phyloP scores from a whole-genome alignment of 2,329 filamentous ascomycete genomes.

The Trichophyton rubrum region DNA sequence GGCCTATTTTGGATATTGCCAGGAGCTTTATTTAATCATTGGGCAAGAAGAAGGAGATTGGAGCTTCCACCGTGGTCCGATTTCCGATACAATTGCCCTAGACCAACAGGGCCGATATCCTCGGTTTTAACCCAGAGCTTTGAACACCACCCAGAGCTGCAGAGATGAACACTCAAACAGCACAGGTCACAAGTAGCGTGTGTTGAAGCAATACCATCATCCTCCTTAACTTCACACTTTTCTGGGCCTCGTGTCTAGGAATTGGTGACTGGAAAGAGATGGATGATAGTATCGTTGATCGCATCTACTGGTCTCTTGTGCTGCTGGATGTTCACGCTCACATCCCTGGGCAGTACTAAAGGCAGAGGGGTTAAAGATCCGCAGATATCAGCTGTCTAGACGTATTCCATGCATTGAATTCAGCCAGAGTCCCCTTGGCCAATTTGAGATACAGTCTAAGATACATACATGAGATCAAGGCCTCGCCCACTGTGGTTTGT shows the following conservation, averaged over 20 bases:
- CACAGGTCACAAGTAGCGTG: background rate
- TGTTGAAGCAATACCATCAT: background rate
- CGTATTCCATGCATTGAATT: conserved; percentile 4
- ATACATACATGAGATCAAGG: conserved; percentile 12
- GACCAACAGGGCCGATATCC: conserved; percentile 23
- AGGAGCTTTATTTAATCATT: background rate
- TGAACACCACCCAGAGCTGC: background rate
- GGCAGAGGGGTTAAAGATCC: background rate
- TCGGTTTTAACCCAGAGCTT: background rate
- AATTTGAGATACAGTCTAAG: conserved; percentile 14
- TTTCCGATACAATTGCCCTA: conserved; percentile 50
- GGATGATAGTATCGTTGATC: background rate
- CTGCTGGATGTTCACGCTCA: background rate
- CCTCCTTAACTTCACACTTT: background rate
- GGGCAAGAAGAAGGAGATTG: conserved; percentile 47
- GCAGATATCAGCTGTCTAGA: background rate
- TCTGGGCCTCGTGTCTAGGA: background rate
- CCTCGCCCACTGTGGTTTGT: background rate
- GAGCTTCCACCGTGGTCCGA: conserved; percentile 34
- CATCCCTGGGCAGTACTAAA: background rate
- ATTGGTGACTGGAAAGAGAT: background rate
- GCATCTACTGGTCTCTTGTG: background rate
- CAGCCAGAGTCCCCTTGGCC: conserved; percentile 9
- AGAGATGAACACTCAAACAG: background rate
- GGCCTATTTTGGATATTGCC: too few species aligned